Percentiles rank a stretch among this genome's conserved stretches.
These are phyloP conservation scores for Scheffersomyces illinoinensis DNA, from an alignment of 1,139 yeast genomes.

Conservation along the genomic window DNA sequence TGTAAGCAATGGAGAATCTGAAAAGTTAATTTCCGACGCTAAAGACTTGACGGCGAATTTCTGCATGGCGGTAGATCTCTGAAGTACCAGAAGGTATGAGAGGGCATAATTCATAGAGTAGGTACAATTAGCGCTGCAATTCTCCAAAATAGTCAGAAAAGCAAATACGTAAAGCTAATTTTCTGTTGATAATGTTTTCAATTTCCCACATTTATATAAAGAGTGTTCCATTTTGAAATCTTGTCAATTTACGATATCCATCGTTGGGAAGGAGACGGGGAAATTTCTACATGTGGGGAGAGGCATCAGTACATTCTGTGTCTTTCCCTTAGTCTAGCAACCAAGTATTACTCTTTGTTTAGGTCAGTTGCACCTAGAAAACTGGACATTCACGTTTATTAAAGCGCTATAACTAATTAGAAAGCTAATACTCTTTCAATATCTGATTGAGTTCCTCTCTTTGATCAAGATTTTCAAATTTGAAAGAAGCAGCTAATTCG, in stretches of 20 bases:
- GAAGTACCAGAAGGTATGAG: too few species aligned
- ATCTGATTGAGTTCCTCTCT: constrained; percentile 42
- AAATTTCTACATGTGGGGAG: background rate
- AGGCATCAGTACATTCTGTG: background rate
- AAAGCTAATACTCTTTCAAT: constrained; percentile 11
- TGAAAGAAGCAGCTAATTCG: constrained; percentile 48
- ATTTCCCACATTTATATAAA: background rate
- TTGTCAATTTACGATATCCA: too few species aligned
- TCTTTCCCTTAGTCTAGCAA: background rate
- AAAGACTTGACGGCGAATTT: too few species aligned
- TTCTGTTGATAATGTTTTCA: too few species aligned
- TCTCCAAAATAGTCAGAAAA: background rate
- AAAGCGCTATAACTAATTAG: too few species aligned
- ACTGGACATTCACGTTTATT: too few species aligned
- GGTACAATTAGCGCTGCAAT: background rate
- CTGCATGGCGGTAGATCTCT: too few species aligned
- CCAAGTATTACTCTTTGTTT: background rate
- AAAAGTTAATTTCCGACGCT: too few species aligned
- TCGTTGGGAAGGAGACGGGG: background rate
- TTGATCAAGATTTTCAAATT: constrained; percentile 41
- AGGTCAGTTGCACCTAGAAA: too few species aligned
- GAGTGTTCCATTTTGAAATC: too few species aligned
- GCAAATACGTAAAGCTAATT: background rate
- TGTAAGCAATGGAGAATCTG: too few species aligned
- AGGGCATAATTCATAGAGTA: too few species aligned